phyloP scores from a whole-genome alignment of 345 rosid genomes.

The Acer saccharum region DNA sequence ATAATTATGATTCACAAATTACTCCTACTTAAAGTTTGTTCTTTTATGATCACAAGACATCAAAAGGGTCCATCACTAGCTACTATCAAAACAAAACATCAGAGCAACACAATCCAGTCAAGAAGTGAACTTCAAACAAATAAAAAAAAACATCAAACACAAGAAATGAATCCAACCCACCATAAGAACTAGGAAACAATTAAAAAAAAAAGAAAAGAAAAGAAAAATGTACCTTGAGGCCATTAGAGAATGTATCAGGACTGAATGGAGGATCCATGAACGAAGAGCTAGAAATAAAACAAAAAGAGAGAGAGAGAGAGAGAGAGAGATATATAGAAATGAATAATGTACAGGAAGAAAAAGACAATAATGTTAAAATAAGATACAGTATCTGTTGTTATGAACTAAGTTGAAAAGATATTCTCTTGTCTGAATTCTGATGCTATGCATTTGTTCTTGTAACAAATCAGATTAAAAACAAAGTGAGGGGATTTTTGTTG shows the following conservation, averaged over 20 bases:
- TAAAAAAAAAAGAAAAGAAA: not conserved
- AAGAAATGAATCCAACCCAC: not conserved
- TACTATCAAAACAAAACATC: not conserved
- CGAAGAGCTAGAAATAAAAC: not conserved
- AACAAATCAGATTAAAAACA: not conserved
- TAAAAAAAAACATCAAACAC: not conserved
- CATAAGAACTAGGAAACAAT: not conserved
- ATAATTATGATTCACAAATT: not conserved
- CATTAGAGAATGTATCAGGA: slow-evolving; percentile 3
- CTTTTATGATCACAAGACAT: not conserved
- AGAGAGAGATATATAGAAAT: not conserved
- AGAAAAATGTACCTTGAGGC: slow-evolving; percentile 24
- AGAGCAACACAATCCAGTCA: not conserved
- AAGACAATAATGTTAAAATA: not conserved
- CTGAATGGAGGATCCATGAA: slow-evolving; percentile 26
- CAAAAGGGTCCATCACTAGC: not conserved
- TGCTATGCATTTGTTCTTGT: not conserved
- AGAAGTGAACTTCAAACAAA: not conserved
- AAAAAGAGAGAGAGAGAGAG: not conserved
- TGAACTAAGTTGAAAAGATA: not conserved
- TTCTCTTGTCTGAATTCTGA: not conserved
- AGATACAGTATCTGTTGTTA: not conserved
- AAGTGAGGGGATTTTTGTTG: not conserved
- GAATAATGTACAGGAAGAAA: not conserved
- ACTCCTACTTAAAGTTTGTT: not conserved